Percentiles rank a stretch among this genome's conserved stretches.
These are phyloP conservation scores for Trypanosoma theileri DNA, from an alignment of 208 protist genomes.

Conservation along the genomic window DNA sequence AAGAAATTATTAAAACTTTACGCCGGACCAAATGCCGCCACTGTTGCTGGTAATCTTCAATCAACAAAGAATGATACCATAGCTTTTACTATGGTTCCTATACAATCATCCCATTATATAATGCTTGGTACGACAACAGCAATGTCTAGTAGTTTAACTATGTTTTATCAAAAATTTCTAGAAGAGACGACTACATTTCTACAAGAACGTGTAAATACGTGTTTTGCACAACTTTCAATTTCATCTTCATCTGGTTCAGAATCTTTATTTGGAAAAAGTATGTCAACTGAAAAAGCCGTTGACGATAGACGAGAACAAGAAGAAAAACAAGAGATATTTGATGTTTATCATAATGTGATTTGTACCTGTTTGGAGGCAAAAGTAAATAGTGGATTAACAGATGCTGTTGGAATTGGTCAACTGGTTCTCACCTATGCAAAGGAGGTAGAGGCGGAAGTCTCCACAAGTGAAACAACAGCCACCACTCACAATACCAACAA, in stretches of 20 bases:
- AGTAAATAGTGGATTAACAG: conserved; percentile 25
- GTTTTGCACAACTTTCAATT: conserved; percentile 3
- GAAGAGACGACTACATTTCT: conserved; percentile 23
- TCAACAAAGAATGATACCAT: neutral
- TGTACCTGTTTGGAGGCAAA: conserved; percentile 26
- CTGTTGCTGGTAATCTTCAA: neutral
- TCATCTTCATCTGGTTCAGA: neutral
- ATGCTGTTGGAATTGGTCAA: conserved; percentile 18
- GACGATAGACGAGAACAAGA: neutral
- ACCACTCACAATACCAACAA: neutral
- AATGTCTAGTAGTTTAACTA: conserved; percentile 10
- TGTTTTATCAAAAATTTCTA: conserved; percentile 17
- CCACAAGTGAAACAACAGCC: neutral
- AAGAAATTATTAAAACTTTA: conserved; percentile 7
- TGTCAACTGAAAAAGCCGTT: neutral
- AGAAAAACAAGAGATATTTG: conserved; percentile 6
- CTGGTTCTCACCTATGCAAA: conserved; percentile 27
- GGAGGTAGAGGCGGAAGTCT: conserved; percentile 21
- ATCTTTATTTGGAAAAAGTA: neutral
- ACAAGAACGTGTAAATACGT: neutral
- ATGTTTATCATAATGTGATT: conserved; percentile 28
- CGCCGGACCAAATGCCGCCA: neutral
- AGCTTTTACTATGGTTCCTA: neutral
- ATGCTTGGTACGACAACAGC: conserved; percentile 1
- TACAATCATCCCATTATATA: neutral